Evolutionary conservation across 192 early-diverging fungal genomes (phyloP).

Genomic region (Linnemannia zychae): DNA sequence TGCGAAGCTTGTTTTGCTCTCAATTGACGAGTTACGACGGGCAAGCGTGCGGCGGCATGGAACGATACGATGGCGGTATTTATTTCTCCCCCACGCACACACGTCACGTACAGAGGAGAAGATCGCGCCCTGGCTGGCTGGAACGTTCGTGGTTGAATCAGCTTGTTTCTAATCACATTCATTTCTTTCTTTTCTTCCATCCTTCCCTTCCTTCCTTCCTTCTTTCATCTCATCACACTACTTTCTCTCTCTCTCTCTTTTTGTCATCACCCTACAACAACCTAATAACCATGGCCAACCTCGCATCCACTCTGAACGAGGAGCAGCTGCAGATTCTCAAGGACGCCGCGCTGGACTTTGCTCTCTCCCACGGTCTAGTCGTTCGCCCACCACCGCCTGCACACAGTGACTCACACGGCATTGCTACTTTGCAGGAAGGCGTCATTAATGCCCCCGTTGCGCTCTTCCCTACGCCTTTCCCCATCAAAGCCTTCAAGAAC

Average conservation of each 20-base stretch:
- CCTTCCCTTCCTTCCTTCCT: not conserved
- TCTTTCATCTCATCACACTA: not conserved
- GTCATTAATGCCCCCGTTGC: constrained; percentile 88
- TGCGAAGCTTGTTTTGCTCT: too few relatives aligned
- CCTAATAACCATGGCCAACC: constrained; percentile 28
- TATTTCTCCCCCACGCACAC: too few relatives aligned
- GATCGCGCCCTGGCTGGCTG: not conserved
- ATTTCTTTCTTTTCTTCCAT: not conserved
- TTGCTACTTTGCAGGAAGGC: constrained; percentile 18
- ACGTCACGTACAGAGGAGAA: too few relatives aligned
- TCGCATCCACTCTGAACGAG: constrained; percentile 41
- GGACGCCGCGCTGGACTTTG: constrained; percentile 84
- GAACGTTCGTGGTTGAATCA: not conserved
- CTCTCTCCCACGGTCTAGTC: constrained; percentile 85
- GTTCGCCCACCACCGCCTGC: constrained; percentile 72
- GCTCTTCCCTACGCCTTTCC: constrained; percentile 90
- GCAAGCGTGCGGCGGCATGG: too few relatives aligned
- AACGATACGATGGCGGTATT: too few relatives aligned
- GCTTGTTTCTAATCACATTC: not conserved
- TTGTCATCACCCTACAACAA: not conserved
- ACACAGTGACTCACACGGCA: constrained; percentile 34
- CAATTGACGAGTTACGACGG: too few relatives aligned
- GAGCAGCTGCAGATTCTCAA: constrained; percentile 58
- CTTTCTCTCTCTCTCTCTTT: not conserved
- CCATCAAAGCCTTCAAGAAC: constrained; percentile 75